Evolutionary conservation across 225 moss, liverwort and hornwort species (phyloP).

Genomic region (Marchantia paleacea): DNA sequence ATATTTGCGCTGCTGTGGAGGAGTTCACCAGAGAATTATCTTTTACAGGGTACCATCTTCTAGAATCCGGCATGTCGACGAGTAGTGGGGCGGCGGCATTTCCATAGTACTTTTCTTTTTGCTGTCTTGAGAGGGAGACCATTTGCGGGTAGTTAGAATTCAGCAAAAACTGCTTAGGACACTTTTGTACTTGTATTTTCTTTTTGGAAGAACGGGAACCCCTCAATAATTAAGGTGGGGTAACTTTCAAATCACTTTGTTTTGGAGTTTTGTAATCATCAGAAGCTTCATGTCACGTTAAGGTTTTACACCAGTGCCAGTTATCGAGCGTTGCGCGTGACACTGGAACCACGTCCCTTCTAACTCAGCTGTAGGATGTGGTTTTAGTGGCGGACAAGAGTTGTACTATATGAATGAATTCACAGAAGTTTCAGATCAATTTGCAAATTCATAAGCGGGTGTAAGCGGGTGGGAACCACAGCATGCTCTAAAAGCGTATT

Average conservation of each 20-base stretch:
- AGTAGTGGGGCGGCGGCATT: constrained; percentile 2
- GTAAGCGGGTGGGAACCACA: too few species aligned
- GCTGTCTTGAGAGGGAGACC: constrained; percentile 8
- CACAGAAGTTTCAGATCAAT: too few species aligned
- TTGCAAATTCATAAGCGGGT: too few species aligned
- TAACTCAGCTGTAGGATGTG: too few species aligned
- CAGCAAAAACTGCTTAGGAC: constrained; percentile 3
- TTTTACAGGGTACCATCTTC: not conserved
- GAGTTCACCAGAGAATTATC: not conserved
- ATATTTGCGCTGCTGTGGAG: not conserved
- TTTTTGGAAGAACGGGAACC: not conserved
- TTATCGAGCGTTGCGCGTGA: too few species aligned
- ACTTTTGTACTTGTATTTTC: constrained; percentile 16
- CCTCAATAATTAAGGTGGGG: not conserved
- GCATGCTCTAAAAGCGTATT: too few species aligned
- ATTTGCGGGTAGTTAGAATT: not conserved
- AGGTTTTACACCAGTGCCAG: too few species aligned
- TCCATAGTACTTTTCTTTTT: constrained; percentile 1
- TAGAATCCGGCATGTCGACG: not conserved
- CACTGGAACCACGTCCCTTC: too few species aligned
- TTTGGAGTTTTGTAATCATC: not conserved
- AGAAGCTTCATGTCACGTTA: too few species aligned
- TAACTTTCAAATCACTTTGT: not conserved
- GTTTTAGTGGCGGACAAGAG: too few species aligned
- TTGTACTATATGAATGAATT: too few species aligned